phyloP scores from a whole-genome alignment of 2,329 filamentous ascomycete genomes.

The Xylaria polymorpha region DNA sequence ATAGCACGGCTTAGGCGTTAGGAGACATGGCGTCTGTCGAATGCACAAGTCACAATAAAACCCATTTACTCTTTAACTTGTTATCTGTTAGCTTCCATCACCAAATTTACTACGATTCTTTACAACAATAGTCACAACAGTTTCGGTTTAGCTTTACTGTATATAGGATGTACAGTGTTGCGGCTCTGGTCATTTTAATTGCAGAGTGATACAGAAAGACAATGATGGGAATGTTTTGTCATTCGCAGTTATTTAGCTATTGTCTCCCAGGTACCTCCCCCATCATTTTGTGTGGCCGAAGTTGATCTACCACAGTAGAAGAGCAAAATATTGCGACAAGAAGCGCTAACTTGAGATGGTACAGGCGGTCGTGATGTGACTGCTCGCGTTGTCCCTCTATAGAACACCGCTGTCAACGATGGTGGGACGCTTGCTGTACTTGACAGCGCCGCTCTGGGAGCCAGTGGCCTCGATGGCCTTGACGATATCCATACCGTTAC shows the following conservation, averaged over 20 bases:
- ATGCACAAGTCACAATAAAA: neutral
- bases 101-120: neutral
- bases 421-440: conserved; percentile 67
- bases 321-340: conserved; percentile 32
- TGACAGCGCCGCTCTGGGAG: conserved; percentile 64
- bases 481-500: conserved; percentile 63
- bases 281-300: conserved; percentile 32
- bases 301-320: conserved; percentile 28
- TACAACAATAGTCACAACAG: neutral
- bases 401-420: conserved; percentile 66
- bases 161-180: neutral
- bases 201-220: neutral
- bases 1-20: conserved; percentile 27
- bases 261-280: conserved; percentile 23
- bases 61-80: neutral
- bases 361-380: conserved; percentile 35
- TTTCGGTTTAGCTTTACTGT: neutral
- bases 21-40: neutral
- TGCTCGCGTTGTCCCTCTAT: conserved; percentile 51
- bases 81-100: neutral
- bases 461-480: conserved; percentile 72
- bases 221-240: conserved; percentile 28
- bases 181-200: neutral
- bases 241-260: conserved; percentile 43
- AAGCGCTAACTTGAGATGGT: conserved; percentile 41